Evolutionary conservation across 768 basidiomycete genomes (phyloP), one percentile per base, ranked within the genome.

Genomic region (Lactarius hengduanensis): DNA sequence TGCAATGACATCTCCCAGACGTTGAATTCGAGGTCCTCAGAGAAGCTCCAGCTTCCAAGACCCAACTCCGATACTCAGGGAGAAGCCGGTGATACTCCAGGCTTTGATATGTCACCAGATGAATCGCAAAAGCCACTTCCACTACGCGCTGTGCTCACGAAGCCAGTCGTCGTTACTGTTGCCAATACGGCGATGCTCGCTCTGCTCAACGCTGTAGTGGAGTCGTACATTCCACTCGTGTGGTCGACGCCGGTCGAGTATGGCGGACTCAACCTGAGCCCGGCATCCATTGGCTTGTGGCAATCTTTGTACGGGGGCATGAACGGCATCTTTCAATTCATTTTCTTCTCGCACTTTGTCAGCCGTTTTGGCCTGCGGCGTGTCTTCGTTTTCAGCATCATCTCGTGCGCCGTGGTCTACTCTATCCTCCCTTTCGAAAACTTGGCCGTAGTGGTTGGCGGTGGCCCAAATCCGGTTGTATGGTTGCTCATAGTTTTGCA

Each of bases 161-260:
- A 10, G 43, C 43, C 43, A 45, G 77, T 85, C 57, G 66, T 80
- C 55, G 72, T 83, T 55, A 75, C 81, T 30, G 71, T 81, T 22
- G 64, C 71, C 62, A 84, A 81, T 69, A 82, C 81, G 69, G 77
- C 73, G 45, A 68, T 72, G 8, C 73, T 83, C 22, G 77, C 77
- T 16, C 78, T 85, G 18, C 69, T 80, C 13, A 80, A 83, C 40
- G 77, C 80, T 30, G 73, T 75, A 5, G 63, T 77, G 61, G 54
- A 70, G n/a, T 78, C 77, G n/a, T 73, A 85, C 26, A 41, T 76
- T 1, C 83, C 84, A 4, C 72, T 84, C 45, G 81, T 84, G 71
- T 77, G 77, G 57, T 74, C 80, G 32, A 81, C 2, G 81, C 43
- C 43, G 9, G 43, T 45, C 20, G 20, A 45, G 43, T 45, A 45